A percentile compares a stretch with the other conserved stretches of the same genome.
Conservation (phyloP, 139 green algal species). For the Micromonas commoda region DNA sequence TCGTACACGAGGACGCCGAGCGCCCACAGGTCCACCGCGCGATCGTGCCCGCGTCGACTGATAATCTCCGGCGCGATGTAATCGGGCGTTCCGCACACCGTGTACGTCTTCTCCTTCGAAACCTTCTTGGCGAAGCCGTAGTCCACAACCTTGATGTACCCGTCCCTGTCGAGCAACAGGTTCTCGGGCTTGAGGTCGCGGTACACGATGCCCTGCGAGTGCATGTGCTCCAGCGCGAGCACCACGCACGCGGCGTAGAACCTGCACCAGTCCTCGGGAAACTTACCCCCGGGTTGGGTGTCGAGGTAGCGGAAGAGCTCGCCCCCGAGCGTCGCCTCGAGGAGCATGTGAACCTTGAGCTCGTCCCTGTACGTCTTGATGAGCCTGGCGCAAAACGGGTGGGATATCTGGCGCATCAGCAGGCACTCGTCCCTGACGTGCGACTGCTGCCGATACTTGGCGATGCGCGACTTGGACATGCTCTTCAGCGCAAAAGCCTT, state of each 20-base stretch:
- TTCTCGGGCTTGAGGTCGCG: slow-evolving; percentile 44
- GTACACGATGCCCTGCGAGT: slow-evolving; percentile 17
- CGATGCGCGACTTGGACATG: too few relatives aligned
- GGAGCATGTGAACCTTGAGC: background rate
- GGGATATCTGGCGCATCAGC: too few relatives aligned
- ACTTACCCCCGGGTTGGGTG: background rate
- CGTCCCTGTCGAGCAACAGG: slow-evolving; percentile 25
- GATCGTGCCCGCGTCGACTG: background rate
- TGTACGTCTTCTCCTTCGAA: slow-evolving; percentile 27
- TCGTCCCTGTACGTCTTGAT: slow-evolving; percentile 53
- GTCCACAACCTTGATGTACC: slow-evolving; percentile 31
- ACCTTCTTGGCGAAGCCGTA: slow-evolving; percentile 37
- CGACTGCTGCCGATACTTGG: too few relatives aligned
- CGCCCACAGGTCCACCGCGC: slow-evolving; percentile 23
- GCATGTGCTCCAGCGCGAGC: slow-evolving; percentile 16
- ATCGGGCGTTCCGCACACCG: slow-evolving; percentile 35
- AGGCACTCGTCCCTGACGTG: too few relatives aligned
- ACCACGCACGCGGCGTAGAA: slow-evolving; percentile 10
- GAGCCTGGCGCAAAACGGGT: too few relatives aligned
- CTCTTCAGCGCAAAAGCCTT: slow-evolving; percentile 37
- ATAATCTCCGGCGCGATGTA: slow-evolving; percentile 34
- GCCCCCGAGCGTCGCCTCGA: background rate
- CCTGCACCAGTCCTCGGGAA: too few relatives aligned
- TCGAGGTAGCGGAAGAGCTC: background rate
- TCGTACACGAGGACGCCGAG: slow-evolving; percentile 30